Evolutionary conservation across 106 monocot species (phyloP), one percentile per base, ranked within the genome.

Genomic region (Phalaenopsis aphrodite): DNA sequence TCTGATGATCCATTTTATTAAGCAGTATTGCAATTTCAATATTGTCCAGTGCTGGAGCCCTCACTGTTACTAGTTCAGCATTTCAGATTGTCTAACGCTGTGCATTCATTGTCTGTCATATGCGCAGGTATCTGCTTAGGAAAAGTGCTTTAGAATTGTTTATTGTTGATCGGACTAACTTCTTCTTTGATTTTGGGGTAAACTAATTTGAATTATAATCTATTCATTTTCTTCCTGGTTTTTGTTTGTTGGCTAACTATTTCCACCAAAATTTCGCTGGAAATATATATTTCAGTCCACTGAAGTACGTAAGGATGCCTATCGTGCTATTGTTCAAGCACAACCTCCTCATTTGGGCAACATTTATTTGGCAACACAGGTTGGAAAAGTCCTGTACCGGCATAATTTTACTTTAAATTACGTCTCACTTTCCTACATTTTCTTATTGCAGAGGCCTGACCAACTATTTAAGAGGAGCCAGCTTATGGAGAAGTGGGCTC

Each of bases 111-210:
- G 43, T 8, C 16, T 76, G 8, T 48, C 1, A 42, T 36, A 57
- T 61, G 75, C 80, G 78, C 92, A 98, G 97, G 77, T 98, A 98
- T 86, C 86, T 98, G 81, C 73, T 98, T 42, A 88, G 97, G 69
- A 92, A 90, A 71, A 94, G 97, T 84, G 97, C 97, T 77, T 87
- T 98, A 82, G 97, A 98, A 83, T 79, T 98, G 69, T 98, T 98
- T 78, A 90, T 98, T 92, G 86, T 94, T 69, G 97, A 94, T 68
- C 88, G 90, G 24, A 89, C 97, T 83, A 98, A 98, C 78, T 89
- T 92, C 81, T 98, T 98, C 87, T 92, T 98, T 85, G 97, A 98
- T 85, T 98, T 98, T 79, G 84, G 89, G 94, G 97, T 98, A 98
- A 80, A 66, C 45, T 21, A 30, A 48, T 23, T 11, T 49, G 42